Evolutionary conservation across 768 basidiomycete species (phyloP), one percentile per base, ranked within the genome.

Genomic region (Tulasnella sp.): DNA sequence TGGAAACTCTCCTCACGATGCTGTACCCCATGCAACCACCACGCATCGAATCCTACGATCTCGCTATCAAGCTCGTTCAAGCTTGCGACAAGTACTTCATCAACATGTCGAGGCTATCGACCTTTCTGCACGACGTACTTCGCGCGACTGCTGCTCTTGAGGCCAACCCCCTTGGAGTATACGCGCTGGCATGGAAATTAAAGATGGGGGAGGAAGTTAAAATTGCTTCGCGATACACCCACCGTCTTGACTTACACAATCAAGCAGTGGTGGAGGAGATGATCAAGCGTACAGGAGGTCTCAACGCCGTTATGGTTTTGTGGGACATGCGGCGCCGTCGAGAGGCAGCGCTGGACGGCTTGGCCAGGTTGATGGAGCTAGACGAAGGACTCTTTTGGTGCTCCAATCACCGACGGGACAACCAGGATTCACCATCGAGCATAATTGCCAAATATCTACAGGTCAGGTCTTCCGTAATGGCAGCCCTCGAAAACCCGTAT

Each of bases 1-100:
- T 75, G n/a, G 37, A 48, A 9, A 40, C 46, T 9, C 74, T 75
- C 57, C 40, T 75, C 29, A 48, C 39, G 5, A 39, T 75, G 37
- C 74, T 75, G 29, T 75, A 75, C 51, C 74, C 74, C 55, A 57
- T 57, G 74, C 32, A 37, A 15, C 37, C 39, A 23, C 37, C 51
- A 13, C 74, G 35, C 13, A 40, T 75, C 51, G 26, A n/a, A 42
- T 55, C 35, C n/a, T 57, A 57, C 74, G 74, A 75, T n/a, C 51
- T 75, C 29, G 74, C 74, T 51, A 39, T 75, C 46, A 51, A 67
- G 51, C 37, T 75, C 15, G 55, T 75, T 51, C 37, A 75, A 57
- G 74, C 74, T 18, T 75, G 55, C 74, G 74, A 75, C 32, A 75
- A 75, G 51, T 75, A 75, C 29, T 44, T 48, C 32, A 67, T 75